Base-by-base conservation (phyloP, 2,329 filamentous ascomycete species). In the Fusarium zealandicum region DNA sequence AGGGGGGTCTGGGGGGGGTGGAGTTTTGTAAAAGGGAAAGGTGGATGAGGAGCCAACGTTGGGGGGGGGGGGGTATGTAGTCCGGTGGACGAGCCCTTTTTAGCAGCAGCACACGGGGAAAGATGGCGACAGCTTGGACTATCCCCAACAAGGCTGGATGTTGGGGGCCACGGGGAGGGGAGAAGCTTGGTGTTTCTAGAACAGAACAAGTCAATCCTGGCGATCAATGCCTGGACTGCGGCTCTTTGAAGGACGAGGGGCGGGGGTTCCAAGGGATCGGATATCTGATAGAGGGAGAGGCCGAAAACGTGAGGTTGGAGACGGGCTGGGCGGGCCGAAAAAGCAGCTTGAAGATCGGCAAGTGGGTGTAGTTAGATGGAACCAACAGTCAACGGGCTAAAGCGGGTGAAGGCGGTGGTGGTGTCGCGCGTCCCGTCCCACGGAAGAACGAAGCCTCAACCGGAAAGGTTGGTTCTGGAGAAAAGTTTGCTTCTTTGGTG, bases 61-160 rank as follows among this genome's bases (percentile, higher is more conserved):
- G 30, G 54, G 54, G 49, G 47, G 52, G 35, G 51, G 9, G 6
- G 6, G 4, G 20, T 25, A 25, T 8, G 7, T 25, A 38, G 37
- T 45, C 37, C 30, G 40, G 28, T 27, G 27, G 28, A 45, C 45
- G 42, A 49, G 42, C 27, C 37, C 49, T 61, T 60, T 56, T 62
- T 63, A 59, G 58, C 50, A 59, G 58, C 50, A 55, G 7, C 33
- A 25, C 49, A 40, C 43, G 33, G 18, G 10, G 33, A 14, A 49
- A 27, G 20, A 25, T 16, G 22, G 18, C 33, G 45, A 36, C 35
- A 47, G 38, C 42, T 43, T 12, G 22, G 35, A 28, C 59, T 62
- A 63, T 60, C 44, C 59, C 59, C 51, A 62, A 62, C 51, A 36
- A 38, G 59, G 59, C 55, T 63, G 54, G 59, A 62, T 59, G 54